Evolutionary conservation across 768 basidiomycete species (phyloP), one percentile per base, ranked within the genome.

Genomic region (Lactarius tabidus): DNA sequence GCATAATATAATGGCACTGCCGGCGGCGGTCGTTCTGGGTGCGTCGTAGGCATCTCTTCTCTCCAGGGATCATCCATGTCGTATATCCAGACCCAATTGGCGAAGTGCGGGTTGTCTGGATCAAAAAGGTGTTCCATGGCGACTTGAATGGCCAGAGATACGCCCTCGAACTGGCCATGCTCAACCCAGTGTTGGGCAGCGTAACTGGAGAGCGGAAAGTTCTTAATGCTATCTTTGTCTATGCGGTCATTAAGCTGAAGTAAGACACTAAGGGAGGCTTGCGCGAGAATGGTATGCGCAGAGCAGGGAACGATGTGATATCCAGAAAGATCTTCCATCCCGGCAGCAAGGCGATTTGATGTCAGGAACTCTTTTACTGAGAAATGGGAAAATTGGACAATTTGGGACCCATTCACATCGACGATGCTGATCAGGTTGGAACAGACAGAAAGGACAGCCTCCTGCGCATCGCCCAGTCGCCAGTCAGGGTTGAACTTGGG

Each of bases 121-220:
- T 53, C 38, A 14, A 64, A 64, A 4, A 64, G 63, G 18, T 9
- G 38, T 14, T 35, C 45, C 31, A 53, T 64, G 2, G 53, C 56
- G 20, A 52, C 62, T 39, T 23, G 12, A 1, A 53, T 33, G 1
- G 1, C 17, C 10, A 15, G 14, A 0, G 39, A 39, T 2, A 59
- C 57, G 14, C 10, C 8, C 20, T 59, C 51, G 14, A 53, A 52
- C 39, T 9, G 57, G 2, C 57, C 63, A 36, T 64, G 63, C 0
- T 17, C 23, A 15, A 41, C 38, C 63, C 51, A 64, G 20, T 59
- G n/a, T 36, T 33, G n/a, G 0, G 63, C 63, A n/a, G n/a, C n/a
- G n/a, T n/a, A n/a, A n/a, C n/a, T n/a, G n/a, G n/a, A n/a, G n/a
- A n/a, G n/a, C n/a, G n/a, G n/a, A n/a, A n/a, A n/a, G n/a, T n/a